A percentile compares a stretch with the other conserved stretches of the same genome.
Evolutionary conservation across 306 rosid species (phyloP).

Genomic region (Oemleria cerasiformis): DNA sequence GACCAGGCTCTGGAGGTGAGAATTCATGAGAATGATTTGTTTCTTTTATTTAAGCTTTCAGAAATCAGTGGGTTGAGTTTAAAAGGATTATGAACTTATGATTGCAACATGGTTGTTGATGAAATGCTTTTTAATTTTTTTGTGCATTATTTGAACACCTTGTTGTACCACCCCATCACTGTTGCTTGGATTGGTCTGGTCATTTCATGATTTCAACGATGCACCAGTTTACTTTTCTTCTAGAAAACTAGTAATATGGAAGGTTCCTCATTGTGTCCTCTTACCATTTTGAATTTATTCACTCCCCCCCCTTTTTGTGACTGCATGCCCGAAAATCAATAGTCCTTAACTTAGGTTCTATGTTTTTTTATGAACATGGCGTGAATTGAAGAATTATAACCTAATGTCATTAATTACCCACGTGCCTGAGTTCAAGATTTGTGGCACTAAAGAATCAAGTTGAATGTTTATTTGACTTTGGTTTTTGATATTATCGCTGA

Average conservation of each 20-base stretch:
- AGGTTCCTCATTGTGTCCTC: not conserved
- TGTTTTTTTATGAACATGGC: not conserved
- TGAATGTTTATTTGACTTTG: not conserved
- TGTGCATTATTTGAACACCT: not conserved
- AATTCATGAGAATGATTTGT: constrained; percentile 3
- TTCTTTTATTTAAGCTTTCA: not conserved
- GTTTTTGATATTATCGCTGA: not conserved
- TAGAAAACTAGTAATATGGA: not conserved
- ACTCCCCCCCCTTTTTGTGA: not conserved
- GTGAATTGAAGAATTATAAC: not conserved
- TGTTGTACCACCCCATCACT: not conserved
- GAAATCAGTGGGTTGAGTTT: not conserved
- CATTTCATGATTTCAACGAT: not conserved
- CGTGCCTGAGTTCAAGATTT: not conserved
- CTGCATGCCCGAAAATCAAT: not conserved
- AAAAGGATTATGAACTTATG: not conserved
- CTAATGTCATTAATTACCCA: not conserved
- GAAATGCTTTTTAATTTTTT: not conserved
- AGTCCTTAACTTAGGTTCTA: not conserved
- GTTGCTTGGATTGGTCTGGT: not conserved
- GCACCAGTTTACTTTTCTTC: not conserved
- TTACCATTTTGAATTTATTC: not conserved
- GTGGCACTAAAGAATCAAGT: not conserved
- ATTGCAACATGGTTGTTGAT: not conserved
- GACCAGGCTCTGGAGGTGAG: constrained; percentile 70